These are phyloP conservation scores for Wickerhamiella musiphila DNA, from an alignment of 805 yeast species.

Conservation along the genomic window DNA sequence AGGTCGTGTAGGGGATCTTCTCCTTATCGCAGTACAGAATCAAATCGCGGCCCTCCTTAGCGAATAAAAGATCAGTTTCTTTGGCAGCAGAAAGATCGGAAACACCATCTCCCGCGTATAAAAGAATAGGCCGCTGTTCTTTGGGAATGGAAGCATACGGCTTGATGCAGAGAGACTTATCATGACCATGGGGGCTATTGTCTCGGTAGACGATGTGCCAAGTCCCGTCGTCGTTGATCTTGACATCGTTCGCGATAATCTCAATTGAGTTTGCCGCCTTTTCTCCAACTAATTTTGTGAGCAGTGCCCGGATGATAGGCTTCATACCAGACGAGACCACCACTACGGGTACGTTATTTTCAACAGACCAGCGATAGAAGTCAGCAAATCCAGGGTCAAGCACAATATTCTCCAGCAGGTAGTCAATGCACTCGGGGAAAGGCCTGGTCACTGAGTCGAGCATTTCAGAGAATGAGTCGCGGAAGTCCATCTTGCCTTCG, in stretches of 20 bases:
- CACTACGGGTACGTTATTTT: slow-evolving; percentile 59
- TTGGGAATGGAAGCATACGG: slow-evolving; percentile 23
- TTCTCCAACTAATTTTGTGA: slow-evolving; percentile 57
- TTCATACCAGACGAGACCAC: slow-evolving; percentile 89
- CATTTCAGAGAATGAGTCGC: slow-evolving; percentile 78
- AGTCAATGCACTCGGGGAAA: slow-evolving; percentile 64
- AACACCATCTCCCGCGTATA: slow-evolving; percentile 97
- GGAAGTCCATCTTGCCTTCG: slow-evolving; percentile 37
- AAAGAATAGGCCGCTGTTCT: slow-evolving; percentile 43
- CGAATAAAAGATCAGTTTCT: slow-evolving; percentile 85
- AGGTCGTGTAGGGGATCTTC: slow-evolving; percentile 69
- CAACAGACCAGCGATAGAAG: slow-evolving; percentile 64
- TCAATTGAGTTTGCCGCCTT: slow-evolving; percentile 56
- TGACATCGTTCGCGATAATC: slow-evolving; percentile 67
- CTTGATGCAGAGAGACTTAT: slow-evolving; percentile 69
- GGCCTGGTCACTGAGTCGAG: slow-evolving; percentile 61
- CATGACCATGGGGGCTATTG: slow-evolving; percentile 84
- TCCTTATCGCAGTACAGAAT: slow-evolving; percentile 70
- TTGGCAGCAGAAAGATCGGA: slow-evolving; percentile 89
- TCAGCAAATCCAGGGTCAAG: slow-evolving; percentile 82
- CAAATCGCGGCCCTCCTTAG: slow-evolving; percentile 81
- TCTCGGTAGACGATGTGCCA: slow-evolving; percentile 85
- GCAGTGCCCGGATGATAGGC: slow-evolving; percentile 69
- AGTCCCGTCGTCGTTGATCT: slow-evolving; percentile 32
- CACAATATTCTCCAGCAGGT: slow-evolving; percentile 42